Base-by-base conservation (phyloP, 495 filamentous ascomycete genomes). In the Neurospora intermedia region DNA sequence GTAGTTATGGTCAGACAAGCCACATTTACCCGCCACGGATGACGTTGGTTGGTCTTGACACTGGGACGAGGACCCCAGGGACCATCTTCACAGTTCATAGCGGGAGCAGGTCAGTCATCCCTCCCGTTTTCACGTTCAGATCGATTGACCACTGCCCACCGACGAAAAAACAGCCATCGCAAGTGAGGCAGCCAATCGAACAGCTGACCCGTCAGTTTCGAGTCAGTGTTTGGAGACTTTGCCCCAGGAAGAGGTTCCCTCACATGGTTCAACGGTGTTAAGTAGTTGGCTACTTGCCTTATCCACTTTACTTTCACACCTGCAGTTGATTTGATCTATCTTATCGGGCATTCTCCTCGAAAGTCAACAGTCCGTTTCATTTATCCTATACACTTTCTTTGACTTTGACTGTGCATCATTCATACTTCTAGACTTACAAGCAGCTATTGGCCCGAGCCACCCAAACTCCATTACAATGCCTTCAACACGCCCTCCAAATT, bases 401-500 rank as follows among this genome's bases (percentile, higher is more conserved):
- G 8, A 38, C 66, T 31, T 40, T 13, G 8, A 23, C 66, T 66
- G n/a, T 70, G 38, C 16, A 2, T 42, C 23, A 13, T 46, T 46
- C 41, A 40, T 69, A 66, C 23, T 38, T 42, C 2, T 7, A 42
- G 7, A 59, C 31, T 45, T 69, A 69, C 69, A 40, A 43, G 41
- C 42, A 54, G 69, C 41, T 72, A 35, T 11, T 11, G 16, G 15
- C 2, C 16, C 16, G 20, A 43, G 16, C 11, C 8, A 73, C 66
- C 42, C n/a, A 23, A 39, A 48, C 31, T 31, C 11, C 38, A 46
- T 74, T 74, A 83, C 71, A 20, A 87, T 87, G 84, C 73, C 78
- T 42, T 66, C 75, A 16, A 80, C 76, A 73, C 75, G 80, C 31
- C 86, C 86, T 40, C 82, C 83, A 20, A 85, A 89, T 74, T 87